Base-by-base conservation (phyloP, 441 rosid genomes). In the Croton laevigatus region DNA sequence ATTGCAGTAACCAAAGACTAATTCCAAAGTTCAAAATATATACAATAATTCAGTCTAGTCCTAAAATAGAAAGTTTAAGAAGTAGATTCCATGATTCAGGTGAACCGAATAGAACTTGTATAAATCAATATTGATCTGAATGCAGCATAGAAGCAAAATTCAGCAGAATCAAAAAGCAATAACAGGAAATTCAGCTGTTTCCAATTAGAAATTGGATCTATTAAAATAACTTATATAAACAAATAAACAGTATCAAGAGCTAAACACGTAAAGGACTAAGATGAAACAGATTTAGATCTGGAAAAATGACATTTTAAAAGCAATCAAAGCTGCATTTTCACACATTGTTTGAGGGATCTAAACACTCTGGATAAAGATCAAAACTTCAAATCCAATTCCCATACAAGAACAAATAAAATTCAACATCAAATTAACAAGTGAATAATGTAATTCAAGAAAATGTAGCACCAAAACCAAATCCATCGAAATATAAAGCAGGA, bases 231-330 rank as follows among this genome's bases (percentile, higher is more conserved):
- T 46, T 32, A 36, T 19, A 48, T 17, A 14, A 65, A 59, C n/a
- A 48, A 48, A 5, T 57, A 8, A 59, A 53, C 34, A 6, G n/a
- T 13, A 51, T 36, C 14, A 9, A 51, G 20, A 66, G 69, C 53
- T 54, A 23, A 32, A 69, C 57, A 46, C 6, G 23, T 32, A 45
- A 27, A 27, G 32, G 32, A 27, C 32, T 27, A 27, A 27, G 32
- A 27, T 27, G 2, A 55, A 65, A 17, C 23, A n/a, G 20, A 14
- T 51, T 42, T 61, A 40, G 68, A 73, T 73, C 76, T 61, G 67
- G 20, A 62, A 62, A 58, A 23, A 14, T 22, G 60, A 16, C 5
- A 23, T 23, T 3, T 9, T 55, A 4, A 10, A 55, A 22, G 16
- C 49, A 34, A 48, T 34, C 38, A 46, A 20, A 23, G 46, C 22